Base-by-base conservation (phyloP, 805 yeast species). In the Ogataea polymorpha region DNA sequence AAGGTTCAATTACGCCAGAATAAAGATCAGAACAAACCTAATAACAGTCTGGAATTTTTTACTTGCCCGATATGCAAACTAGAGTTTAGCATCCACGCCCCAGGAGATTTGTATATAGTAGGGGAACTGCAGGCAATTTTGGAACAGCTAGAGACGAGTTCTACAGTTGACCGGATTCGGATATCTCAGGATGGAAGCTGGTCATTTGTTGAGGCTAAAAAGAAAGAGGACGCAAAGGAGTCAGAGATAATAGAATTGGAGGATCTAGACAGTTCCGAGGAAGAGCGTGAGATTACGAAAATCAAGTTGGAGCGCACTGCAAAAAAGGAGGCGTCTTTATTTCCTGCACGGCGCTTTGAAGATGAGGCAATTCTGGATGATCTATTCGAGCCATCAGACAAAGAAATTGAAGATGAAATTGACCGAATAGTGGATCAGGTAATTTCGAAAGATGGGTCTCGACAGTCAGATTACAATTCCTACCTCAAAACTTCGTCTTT, bases 31-130 rank as follows among this genome's bases (percentile, higher is more conserved):
- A 29, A 32, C 13, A 39, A 40, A 32, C 37, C 44, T 13, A 59
- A 57, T 31, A 64, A 64, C 36, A 41, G 49, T 6, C 35, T 64
- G 25, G 57, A 55, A 15, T 62, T 37, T 48, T 64, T 64, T 40
- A 46, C 50, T 27, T 64, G 68, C 38, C 68, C 68, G 1, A 55
- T 63, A 9, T 64, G 68, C 50, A 61, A 58, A 16, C 30, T 59
- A 20, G 67, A 64, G 35, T 64, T 64, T 33, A 59, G 55, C 38
- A 58, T 64, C 11, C 52, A 51, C 17, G 42, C 28, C 8, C 51
- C 59, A 0, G 66, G 66, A 6, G 67, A 64, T 37, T 35, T 64
- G 17, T 62, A 62, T 26, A 48, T 61, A 12, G 55, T 62, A 27
- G 62, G 59, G 2, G 66, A 61, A 17, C 45, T 63, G 9, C 46